Base-by-base conservation (phyloP, 2,329 filamentous ascomycete genomes). In the Diaporthe ilicicola region DNA sequence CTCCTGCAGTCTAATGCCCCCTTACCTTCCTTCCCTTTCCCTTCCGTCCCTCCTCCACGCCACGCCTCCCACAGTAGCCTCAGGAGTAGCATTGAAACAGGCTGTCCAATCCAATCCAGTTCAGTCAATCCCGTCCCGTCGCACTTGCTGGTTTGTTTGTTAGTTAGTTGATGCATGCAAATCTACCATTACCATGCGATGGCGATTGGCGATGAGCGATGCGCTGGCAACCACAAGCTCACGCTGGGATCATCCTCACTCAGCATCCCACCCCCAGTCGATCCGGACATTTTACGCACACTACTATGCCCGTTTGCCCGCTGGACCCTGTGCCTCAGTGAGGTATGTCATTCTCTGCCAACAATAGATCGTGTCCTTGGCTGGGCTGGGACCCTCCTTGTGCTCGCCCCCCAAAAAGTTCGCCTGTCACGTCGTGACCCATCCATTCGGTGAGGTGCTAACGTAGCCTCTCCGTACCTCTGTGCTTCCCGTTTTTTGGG, bases 201-300 rank as follows among this genome's bases (percentile, higher is more conserved):
- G 37, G 9, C 37, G 13, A 15, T 39, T 34, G 4, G 32, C 4
- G 32, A 34, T 34, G 32, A 9, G 32, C 27, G 59, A 62, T 62
- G 59, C 59, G 59, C 9, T 62, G 59, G 59, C 59, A 62, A 22
- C 42, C 42, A 48, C 59, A 15, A 37, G 59, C 42, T 17, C 27
- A 48, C 59, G 59, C 59, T 32, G n/a, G 59, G 59, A 62, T 62
- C 19, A 62, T 62, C 59, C 59, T 62, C 59, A 62, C 59, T 62
- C 59, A 62, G 59, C 59, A 62, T 9, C 9, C n/a, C n/a, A 8
- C 24, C 22, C n/a, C 27, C 59, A 42, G 59, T 27, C 27, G 59
- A 48, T 37, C 37, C 22, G 55, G 54, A 59, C 34, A 27, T 10
- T 15, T 32, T 37, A 32, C 53, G 29, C 34, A 9, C 32, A 34